A percentile compares a stretch with the other conserved stretches of the same genome.
Evolutionary conservation across 78 protist genomes (phyloP).

Genomic region (Andalucia godoyi): DNA sequence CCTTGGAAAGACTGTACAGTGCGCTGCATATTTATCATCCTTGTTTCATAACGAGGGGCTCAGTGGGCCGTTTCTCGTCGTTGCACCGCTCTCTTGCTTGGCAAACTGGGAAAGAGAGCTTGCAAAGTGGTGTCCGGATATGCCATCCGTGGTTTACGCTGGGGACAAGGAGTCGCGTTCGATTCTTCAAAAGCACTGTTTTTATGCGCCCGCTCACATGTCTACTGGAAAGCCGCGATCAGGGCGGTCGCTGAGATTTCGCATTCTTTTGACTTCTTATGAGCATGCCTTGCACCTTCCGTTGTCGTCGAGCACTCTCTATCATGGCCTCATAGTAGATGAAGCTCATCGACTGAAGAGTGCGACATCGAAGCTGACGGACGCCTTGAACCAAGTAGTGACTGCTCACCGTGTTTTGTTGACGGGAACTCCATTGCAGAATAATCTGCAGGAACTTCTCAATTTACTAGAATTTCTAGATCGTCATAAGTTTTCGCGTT

Average conservation of each 20-base stretch:
- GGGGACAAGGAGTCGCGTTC: slow-evolving; percentile 49
- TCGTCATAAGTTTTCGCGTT: slow-evolving; percentile 53
- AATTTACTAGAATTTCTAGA: slow-evolving; percentile 66
- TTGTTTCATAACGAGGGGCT: slow-evolving; percentile 45
- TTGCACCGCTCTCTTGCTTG: slow-evolving; percentile 92
- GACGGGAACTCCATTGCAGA: slow-evolving; percentile 88
- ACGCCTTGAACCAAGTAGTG: slow-evolving; percentile 27
- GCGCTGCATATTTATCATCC: slow-evolving; percentile 51
- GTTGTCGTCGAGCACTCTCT: slow-evolving; percentile 34
- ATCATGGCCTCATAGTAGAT: slow-evolving; percentile 61
- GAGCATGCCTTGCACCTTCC: slow-evolving; percentile 51
- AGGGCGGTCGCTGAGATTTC: slow-evolving; percentile 57
- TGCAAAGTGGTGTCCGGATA: slow-evolving; percentile 69
- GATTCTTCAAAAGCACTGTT: too few relatives aligned
- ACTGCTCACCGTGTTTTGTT: slow-evolving; percentile 44
- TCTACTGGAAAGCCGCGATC: slow-evolving; percentile 72
- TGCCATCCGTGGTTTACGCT: slow-evolving; percentile 38
- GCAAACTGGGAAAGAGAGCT: slow-evolving; percentile 88
- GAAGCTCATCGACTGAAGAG: slow-evolving; percentile 87
- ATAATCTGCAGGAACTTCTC: slow-evolving; percentile 71
- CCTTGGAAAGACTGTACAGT: slow-evolving; percentile 70
- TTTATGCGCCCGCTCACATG: neutral
- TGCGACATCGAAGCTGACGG: slow-evolving; percentile 49
- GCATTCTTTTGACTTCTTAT: slow-evolving; percentile 82
- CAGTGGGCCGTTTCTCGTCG: slow-evolving; percentile 84